Evolutionary conservation across 306 rosid genomes (phyloP), one percentile per base, ranked within the genome.

Genomic region (Rosa persica): DNA sequence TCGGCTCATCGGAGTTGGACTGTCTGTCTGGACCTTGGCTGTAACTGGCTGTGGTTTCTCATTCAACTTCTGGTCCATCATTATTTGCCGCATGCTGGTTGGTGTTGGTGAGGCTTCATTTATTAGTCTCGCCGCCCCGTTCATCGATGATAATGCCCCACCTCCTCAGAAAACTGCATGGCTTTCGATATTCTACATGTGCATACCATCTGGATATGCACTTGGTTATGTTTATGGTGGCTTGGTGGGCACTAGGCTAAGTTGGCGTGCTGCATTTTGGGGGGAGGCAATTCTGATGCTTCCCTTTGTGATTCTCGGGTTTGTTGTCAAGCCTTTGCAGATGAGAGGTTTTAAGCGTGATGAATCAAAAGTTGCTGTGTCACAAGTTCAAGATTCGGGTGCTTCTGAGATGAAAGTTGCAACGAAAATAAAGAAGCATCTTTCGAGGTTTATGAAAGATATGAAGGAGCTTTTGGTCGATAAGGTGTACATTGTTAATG

Each of bases 41-140:
- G 85, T 86, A 62, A 19, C 83, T 68, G 87, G 89, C 16, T 90
- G 96, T 73, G 93, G 91, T 55, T 36, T 78, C 43, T 90, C 97
- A 25, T 84, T 89, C 58, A 68, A 80, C 81, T 93, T 90, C 86
- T 92, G 97, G 98, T 89, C 95, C 85, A 93, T 93, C 77, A 64
- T 88, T 57, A 12, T 90, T 62, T 85, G 88, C 70, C 97, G 98
- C 67, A 92, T 92, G 98, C 36, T 94, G 4, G 97, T 92, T 76
- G 97, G 97, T 77, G 91, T 90, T 67, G 97, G 97, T 10, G 98
- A 93, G 89, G 98, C 98, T 62, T 93, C 98, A 13, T 93, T 93
- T 76, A 83, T 92, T 65, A 93, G 97, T 81, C 94, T 93, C 74
- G 98, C 98, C 60, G 94, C 98, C 5, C 98, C 97, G 51, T 93